Evolutionary conservation across 768 basidiomycete genomes (phyloP), one percentile per base, ranked within the genome.

Genomic region (Tricholoma matsutake): DNA sequence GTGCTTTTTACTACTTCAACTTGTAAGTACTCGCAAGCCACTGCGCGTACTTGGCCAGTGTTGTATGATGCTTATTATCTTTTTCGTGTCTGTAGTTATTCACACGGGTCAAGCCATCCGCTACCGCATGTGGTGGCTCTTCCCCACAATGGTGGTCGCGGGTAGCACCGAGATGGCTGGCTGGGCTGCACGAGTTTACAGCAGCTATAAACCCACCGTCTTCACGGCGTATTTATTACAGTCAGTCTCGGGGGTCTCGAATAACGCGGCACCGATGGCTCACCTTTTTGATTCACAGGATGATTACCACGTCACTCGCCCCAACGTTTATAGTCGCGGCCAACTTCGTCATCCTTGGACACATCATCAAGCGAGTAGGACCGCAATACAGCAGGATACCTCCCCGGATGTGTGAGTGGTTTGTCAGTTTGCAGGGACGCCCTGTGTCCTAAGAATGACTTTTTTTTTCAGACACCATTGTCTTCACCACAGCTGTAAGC

Each of bases 101-200:
- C 54, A 55, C n/a, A 35, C 20, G n/a, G 54, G 34, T 10, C 54
- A 55, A 55, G 54, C 34, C 10, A 14, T 31, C 3, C 34, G 34
- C 3, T 34, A 55, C n/a, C 32, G 54, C 34, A 9, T 55, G 32
- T 55, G 54, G 54, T 55, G 54, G 54, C 54, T 55, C 14, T 55
- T 55, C 31, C 54, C 54, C 11, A 55, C 54, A 10, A 39, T 55
- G 54, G 18, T 34, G 16, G n/a, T 37, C n/a, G 54, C 34, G 18
- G 54, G 54, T 31, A 39, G 18, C 6, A 39, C 34, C 3, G 54
- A 55, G 34, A n/a, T 35, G 1, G 54, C 34, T 7, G 54, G 54
- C 54, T 55, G 54, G 54, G 2, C 54, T 16, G 54, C 34, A 55
- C 34, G 54, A 18, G n/a, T 55, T 6, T 35, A 25, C 34, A 55